Conservation (phyloP, 1,139 yeast species). For the Saccharomycopsis crataegensis region DNA sequence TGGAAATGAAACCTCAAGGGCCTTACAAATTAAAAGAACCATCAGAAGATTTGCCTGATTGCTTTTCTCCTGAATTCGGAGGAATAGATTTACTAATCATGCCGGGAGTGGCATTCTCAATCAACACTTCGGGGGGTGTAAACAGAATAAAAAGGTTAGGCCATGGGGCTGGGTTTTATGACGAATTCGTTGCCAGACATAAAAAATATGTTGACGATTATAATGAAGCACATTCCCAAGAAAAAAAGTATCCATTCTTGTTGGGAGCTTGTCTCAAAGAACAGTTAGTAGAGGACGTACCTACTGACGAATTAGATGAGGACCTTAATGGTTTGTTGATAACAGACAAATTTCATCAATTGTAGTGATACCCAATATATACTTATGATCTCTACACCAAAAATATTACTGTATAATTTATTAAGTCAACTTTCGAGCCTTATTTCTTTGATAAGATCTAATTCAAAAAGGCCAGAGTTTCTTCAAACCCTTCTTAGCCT, state of each 20-base stretch:
- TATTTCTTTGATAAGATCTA: neutral
- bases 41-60: constrained; percentile 22
- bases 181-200: constrained; percentile 59
- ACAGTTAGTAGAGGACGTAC: constrained; percentile 55
- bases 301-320: constrained; percentile 68
- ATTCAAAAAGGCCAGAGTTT: neutral
- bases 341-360: constrained; percentile 26
- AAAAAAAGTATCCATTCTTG: constrained; percentile 33
- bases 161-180: constrained; percentile 92
- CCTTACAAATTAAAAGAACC: constrained; percentile 69
- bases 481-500: constrained; percentile 19
- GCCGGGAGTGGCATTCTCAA: constrained; percentile 73
- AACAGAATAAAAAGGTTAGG: constrained; percentile 56
- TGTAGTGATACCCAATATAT: neutral
- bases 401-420: no score
- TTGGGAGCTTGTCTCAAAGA: constrained; percentile 67
- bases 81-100: constrained; percentile 66
- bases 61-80: neutral
- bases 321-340: constrained; percentile 52
- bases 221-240: constrained; percentile 14
- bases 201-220: constrained; percentile 23
- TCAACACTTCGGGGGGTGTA: constrained; percentile 1
- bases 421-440: neutral
- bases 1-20: constrained; percentile 55
- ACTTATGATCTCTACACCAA: neutral